A percentile compares a stretch with the other conserved stretches of the same genome.
phyloP scores from a whole-genome alignment of 2,329 filamentous ascomycete genomes.

The Curvularia hawaiiensis region DNA sequence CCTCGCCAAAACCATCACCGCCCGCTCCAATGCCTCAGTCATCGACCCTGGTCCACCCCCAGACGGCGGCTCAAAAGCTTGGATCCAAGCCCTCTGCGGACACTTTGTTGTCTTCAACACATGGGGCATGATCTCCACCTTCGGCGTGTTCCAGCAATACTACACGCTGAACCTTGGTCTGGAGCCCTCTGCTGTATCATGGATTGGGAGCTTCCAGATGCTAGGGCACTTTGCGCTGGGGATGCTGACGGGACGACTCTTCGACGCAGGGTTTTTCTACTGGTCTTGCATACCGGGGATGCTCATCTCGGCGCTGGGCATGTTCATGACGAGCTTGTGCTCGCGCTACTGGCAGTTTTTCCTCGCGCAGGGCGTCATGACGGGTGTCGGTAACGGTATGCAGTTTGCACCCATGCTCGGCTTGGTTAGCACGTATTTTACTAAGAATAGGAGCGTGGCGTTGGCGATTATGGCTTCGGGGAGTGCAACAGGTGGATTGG shows the following conservation, averaged over 20 bases:
- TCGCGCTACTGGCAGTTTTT: conserved; percentile 56
- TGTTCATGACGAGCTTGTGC: conserved; percentile 59
- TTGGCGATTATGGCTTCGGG: conserved; percentile 65
- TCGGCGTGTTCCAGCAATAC: conserved; percentile 46
- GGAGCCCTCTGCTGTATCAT: conserved; percentile 54
- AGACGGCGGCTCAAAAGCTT: conserved; percentile 45
- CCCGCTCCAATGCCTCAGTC: conserved; percentile 41
- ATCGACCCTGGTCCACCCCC: conserved; percentile 46
- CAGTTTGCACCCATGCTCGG: conserved; percentile 43
- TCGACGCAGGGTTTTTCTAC: conserved; percentile 59
- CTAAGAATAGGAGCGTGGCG: conserved; percentile 62
- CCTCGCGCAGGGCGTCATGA: conserved; percentile 44
- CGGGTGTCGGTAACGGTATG: conserved; percentile 42
- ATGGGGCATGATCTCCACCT: conserved; percentile 46
- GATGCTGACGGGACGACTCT: conserved; percentile 57
- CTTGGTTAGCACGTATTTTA: conserved; percentile 61
- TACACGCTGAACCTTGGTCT: conserved; percentile 38
- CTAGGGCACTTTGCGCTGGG: conserved; percentile 58
- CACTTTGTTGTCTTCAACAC: conserved; percentile 46
- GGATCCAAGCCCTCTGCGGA: conserved; percentile 46
- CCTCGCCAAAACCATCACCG: conserved; percentile 36
- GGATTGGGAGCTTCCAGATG: conserved; percentile 59
- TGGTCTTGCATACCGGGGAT: conserved; percentile 51
- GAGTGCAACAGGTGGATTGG: conserved; percentile 64
- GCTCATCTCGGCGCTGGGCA: conserved; percentile 52